Evolutionary conservation across 345 rosid species (phyloP).

Genomic region (Hypericum androsaemum): DNA sequence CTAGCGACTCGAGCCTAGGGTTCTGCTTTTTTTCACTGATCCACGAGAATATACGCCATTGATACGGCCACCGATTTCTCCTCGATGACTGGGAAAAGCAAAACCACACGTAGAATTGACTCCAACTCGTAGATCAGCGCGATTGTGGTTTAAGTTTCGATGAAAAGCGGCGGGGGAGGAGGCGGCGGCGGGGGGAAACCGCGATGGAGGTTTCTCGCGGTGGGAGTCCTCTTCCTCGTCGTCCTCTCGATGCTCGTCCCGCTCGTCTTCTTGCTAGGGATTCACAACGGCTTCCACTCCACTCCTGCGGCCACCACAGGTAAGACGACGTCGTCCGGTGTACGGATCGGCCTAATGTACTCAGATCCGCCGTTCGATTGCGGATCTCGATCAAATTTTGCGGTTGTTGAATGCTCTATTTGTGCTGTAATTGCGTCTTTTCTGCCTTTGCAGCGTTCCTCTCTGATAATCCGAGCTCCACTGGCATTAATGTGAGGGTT

Average conservation of each 20-base stretch:
- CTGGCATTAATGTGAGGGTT: slow-evolving; percentile 12
- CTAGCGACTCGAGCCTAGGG: too few species aligned
- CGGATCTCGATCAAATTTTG: not conserved
- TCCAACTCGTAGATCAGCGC: too few species aligned
- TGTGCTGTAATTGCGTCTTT: not conserved
- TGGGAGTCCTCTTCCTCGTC: slow-evolving; percentile 74
- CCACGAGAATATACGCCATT: too few species aligned
- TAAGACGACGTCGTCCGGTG: not conserved
- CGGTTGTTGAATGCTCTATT: not conserved
- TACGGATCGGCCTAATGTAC: too few species aligned
- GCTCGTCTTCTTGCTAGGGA: slow-evolving; percentile 77
- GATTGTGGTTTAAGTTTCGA: too few species aligned
- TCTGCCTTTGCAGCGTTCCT: slow-evolving; percentile 36
- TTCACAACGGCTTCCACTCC: slow-evolving; percentile 75
- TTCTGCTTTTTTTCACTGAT: too few species aligned
- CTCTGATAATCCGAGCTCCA: slow-evolving; percentile 27
- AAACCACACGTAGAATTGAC: too few species aligned
- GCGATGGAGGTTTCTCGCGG: slow-evolving; percentile 63
- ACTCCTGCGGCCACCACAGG: slow-evolving; percentile 10
- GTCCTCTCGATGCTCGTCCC: slow-evolving; percentile 92
- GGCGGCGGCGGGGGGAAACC: slow-evolving; percentile 34
- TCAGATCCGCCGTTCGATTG: not conserved
- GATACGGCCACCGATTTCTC: too few species aligned
- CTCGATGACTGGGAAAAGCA: too few species aligned
- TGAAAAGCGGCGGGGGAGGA: slow-evolving; percentile 31